Conservation (phyloP, 768 basidiomycete genomes). For the Leucocoprinus leucothites region DNA sequence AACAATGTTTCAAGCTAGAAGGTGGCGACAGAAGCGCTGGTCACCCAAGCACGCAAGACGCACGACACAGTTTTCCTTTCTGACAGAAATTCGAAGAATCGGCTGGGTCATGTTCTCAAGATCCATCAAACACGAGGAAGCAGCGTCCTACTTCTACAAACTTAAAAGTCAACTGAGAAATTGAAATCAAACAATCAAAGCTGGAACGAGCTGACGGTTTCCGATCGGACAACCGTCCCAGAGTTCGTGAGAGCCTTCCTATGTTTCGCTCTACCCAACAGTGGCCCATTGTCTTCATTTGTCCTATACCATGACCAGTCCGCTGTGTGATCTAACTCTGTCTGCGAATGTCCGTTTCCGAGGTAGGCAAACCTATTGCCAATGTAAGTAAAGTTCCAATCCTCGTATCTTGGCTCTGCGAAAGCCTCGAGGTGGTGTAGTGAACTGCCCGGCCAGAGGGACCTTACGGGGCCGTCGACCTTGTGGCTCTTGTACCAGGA, state of each 20-base stretch:
- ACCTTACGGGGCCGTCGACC: constrained; percentile 25
- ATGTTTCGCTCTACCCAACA: constrained; percentile 15
- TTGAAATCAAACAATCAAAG: too few species aligned
- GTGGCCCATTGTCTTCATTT: constrained; percentile 18
- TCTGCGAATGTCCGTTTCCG: constrained; percentile 28
- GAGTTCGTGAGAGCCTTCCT: constrained; percentile 10
- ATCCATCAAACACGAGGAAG: too few species aligned
- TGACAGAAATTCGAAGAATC: too few species aligned
- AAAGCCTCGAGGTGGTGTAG: constrained; percentile 28
- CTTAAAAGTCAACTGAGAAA: too few species aligned
- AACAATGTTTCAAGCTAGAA: too few species aligned
- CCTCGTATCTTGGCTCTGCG: constrained; percentile 25
- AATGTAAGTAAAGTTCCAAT: constrained; percentile 26
- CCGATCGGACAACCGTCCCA: neutral
- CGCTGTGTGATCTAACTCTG: constrained; percentile 25
- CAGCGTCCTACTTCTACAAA: too few species aligned
- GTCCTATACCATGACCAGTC: constrained; percentile 28
- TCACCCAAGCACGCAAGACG: too few species aligned
- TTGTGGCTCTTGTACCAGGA: constrained; percentile 28
- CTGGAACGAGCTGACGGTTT: too few species aligned
- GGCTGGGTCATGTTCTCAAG: too few species aligned
- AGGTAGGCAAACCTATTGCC: constrained; percentile 28
- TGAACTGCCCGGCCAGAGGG: constrained; percentile 29
- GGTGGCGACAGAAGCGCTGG: too few species aligned
- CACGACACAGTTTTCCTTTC: too few species aligned